phyloP scores from a whole-genome alignment of 345 rosid species.

The Populus alba region DNA sequence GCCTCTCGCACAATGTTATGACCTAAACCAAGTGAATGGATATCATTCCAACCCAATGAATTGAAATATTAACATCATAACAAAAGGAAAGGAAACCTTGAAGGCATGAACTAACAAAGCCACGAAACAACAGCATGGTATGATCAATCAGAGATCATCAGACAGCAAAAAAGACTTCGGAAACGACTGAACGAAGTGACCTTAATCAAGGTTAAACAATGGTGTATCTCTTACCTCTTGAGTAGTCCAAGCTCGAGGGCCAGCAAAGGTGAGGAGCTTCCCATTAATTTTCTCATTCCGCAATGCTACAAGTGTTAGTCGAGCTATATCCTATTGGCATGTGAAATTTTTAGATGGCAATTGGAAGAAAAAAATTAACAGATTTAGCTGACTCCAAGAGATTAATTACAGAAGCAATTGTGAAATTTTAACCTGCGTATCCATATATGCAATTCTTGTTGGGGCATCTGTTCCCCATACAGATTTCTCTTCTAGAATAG shows the following conservation, averaged over 20 bases:
- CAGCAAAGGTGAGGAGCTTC: conserved; percentile 86
- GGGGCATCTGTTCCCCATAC: conserved; percentile 99
- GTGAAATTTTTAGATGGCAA: conserved; percentile 6
- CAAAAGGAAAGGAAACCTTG: background rate
- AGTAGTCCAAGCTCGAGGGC: conserved; percentile 97
- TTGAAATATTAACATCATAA: background rate
- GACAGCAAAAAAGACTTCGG: background rate
- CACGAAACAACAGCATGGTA: background rate
- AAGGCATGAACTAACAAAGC: background rate
- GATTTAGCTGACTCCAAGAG: background rate
- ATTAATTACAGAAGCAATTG: background rate
- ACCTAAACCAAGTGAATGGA: conserved; percentile 41
- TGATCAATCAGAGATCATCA: background rate
- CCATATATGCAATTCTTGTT: conserved; percentile 95
- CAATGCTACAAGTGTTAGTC: conserved; percentile 78
- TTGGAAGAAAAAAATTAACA: background rate
- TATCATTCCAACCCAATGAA: background rate
- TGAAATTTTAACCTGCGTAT: conserved; percentile 65
- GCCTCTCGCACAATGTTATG: conserved; percentile 85
- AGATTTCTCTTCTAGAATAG: conserved; percentile 88
- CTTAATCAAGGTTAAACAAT: background rate
- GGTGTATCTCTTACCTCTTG: conserved; percentile 66
- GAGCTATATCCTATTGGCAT: conserved; percentile 74
- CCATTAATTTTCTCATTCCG: conserved; percentile 70
- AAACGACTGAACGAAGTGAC: background rate